Evolutionary conservation across 1,284 basidiomycete species (phyloP).

Genomic region (Rhodotorula glutinis): DNA sequence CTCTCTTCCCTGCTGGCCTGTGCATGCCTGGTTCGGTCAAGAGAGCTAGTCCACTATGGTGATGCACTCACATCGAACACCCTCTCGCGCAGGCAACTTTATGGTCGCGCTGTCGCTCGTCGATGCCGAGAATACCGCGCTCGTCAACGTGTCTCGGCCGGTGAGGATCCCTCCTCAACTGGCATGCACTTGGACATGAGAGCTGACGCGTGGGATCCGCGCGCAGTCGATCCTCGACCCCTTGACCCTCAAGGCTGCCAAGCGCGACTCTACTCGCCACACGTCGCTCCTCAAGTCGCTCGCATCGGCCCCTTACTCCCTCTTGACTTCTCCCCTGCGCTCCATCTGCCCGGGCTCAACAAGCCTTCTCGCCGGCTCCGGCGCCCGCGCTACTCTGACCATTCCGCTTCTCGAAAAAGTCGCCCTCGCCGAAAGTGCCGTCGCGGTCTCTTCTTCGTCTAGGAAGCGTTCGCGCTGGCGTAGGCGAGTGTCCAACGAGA

Average conservation of each 20-base stretch:
- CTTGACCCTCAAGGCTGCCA: not conserved
- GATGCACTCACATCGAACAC: no score
- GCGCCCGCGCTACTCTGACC: no score
- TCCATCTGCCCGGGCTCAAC: no score
- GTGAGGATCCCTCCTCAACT: not conserved
- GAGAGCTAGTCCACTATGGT: no score
- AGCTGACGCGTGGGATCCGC: not conserved
- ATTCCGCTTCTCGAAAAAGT: no score
- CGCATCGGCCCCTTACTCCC: not conserved
- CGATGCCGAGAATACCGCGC: not conserved
- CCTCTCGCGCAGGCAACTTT: conserved; percentile 22
- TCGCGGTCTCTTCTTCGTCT: no score
- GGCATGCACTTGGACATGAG: not conserved
- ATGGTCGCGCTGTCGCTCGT: conserved; percentile 11
- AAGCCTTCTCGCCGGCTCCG: no score
- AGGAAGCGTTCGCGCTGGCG: not conserved
- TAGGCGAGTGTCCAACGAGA: not conserved
- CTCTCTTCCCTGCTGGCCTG: no score
- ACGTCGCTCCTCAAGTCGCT: not conserved
- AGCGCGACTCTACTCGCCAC: not conserved
- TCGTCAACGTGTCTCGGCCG: conserved; percentile 10
- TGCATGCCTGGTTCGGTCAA: no score
- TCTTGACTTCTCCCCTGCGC: not conserved
- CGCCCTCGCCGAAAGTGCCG: no score
- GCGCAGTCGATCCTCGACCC: conserved; percentile 13